phyloP scores from a whole-genome alignment of 441 rosid species.

The Gossypium lobatum region DNA sequence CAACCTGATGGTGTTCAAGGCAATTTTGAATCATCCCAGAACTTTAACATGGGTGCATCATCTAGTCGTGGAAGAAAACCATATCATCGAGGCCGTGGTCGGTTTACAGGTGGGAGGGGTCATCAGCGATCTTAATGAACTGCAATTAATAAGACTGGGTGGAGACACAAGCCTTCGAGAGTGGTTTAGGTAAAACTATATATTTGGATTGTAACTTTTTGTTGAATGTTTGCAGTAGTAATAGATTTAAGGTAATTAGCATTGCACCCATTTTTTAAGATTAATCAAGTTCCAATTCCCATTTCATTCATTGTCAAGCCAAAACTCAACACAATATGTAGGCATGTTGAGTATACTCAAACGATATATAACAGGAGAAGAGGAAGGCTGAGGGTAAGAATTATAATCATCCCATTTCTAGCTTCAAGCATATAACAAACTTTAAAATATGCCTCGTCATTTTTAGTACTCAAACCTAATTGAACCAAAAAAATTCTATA shows the following conservation, averaged over 20 bases:
- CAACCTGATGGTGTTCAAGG: conserved; percentile 20
- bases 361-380: background rate
- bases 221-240: background rate
- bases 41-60: conserved; percentile 41
- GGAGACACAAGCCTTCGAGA: background rate
- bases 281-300: background rate
- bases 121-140: conserved; percentile 7
- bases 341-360: background rate
- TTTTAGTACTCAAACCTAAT: background rate
- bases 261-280: background rate
- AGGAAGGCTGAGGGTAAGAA: background rate
- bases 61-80: conserved; percentile 42
- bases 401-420: background rate
- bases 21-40: conserved; percentile 31
- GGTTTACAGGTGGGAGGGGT: conserved; percentile 27
- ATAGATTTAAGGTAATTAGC: background rate
- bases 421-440: background rate
- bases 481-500: background rate
- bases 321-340: background rate
- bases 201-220: background rate
- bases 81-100: conserved; percentile 32
- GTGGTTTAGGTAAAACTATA: background rate
- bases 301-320: background rate
- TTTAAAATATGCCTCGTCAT: background rate
- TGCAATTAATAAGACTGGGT: background rate